Evolutionary conservation across 192 early-diverging fungal genomes (phyloP), one percentile per base, ranked within the genome.

Genomic region (Podila epigama): DNA sequence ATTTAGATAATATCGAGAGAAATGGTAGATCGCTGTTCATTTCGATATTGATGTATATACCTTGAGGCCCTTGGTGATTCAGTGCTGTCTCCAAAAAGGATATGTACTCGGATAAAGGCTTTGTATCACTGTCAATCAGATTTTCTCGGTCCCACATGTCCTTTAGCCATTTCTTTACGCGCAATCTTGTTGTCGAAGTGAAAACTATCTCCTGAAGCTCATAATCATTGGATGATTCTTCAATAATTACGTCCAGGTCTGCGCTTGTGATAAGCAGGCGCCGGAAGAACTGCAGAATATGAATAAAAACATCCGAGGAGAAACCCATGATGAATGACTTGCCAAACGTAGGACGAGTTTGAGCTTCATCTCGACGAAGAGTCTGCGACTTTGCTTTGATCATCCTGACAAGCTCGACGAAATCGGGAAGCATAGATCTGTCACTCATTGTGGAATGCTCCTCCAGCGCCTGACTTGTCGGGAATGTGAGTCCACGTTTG

Each of bases 211-310:
- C 60, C 25, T 80, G 71, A 18, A 72, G 44, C 20, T 80, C 77
- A 5, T 86, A 79, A 48, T 84, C 81, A 28, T 86, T 77, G 15
- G 56, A 63, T 1, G 68, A 70, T 20, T 81, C 79, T 59, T 86
- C 85, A 31, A 86, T 72, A 27, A 82, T 56, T 2, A 83, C 88
- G 50, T 82, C 82, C 0, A 91, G 87, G 33, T 92, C 87, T 0
- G 90, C 85, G 32, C 42, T 66, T 2, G 85, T 63, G 41, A 93
- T 83, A 50, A 92, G 58, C 28, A 93, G 60, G 29, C 83, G 81
- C 31, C 92, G 71, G 35, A 93, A 69, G 51, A 93, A 92, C 58
- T 80, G 72, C 2, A 94, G 60, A 5, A 85, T 82, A 27, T 90
- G 78, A 15, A 83, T 80, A 48, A 89, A 94, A 11, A 89, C 84